Conservation (phyloP, 169 alveolate species). For the Perkinsus olseni region DNA sequence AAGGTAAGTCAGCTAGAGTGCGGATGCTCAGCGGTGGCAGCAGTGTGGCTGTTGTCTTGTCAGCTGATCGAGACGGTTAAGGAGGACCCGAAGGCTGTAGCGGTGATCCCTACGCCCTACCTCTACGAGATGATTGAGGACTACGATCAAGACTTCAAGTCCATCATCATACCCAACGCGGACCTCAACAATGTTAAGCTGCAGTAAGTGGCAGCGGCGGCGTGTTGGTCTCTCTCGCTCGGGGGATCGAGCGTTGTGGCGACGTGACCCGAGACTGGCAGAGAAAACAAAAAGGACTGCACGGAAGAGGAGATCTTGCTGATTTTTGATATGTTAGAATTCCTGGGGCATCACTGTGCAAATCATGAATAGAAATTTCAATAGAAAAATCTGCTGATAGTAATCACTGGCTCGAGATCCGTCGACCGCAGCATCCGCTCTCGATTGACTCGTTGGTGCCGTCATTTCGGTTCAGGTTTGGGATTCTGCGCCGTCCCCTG, state of each 20-base stretch:
- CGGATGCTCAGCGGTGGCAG: too few relatives aligned
- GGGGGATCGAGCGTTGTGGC: too few relatives aligned
- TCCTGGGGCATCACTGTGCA: too few relatives aligned
- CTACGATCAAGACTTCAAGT: neutral
- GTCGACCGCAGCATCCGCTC: too few relatives aligned
- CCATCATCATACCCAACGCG: neutral
- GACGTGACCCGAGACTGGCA: too few relatives aligned
- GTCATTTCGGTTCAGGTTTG: neutral
- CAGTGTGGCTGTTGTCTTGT: neutral
- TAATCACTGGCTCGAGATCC: too few relatives aligned
- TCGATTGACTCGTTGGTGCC: too few relatives aligned
- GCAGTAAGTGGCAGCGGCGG: neutral
- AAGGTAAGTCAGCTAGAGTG: neutral
- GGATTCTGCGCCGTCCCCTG: neutral
- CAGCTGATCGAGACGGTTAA: neutral
- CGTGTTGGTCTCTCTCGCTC: neutral
- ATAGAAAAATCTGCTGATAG: too few relatives aligned
- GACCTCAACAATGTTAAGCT: neutral
- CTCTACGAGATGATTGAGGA: neutral
- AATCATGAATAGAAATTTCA: too few relatives aligned
- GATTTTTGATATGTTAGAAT: too few relatives aligned
- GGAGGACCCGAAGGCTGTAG: neutral
- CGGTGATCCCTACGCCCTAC: neutral
- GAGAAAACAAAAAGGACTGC: too few relatives aligned
- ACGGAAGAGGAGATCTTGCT: too few relatives aligned